phyloP scores from a whole-genome alignment of 1,284 basidiomycete species.

The Cutaneotrichosporon sp. region DNA sequence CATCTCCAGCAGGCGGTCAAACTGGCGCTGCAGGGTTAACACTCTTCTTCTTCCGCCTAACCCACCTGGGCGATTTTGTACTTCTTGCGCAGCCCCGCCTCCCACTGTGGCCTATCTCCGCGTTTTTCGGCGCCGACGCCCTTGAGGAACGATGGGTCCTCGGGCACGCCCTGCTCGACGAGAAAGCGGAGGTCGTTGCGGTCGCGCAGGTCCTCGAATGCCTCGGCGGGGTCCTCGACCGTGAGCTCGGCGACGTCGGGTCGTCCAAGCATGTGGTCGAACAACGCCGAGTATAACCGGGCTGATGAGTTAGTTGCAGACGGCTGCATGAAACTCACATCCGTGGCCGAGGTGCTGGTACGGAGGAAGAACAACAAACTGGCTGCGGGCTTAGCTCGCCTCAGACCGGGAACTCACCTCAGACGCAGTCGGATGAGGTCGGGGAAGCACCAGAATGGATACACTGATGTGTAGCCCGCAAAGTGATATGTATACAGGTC shows the following conservation, averaged over 20 bases:
- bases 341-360: slow-evolving; percentile 88
- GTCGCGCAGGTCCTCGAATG: slow-evolving; percentile 70
- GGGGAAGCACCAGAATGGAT: slow-evolving; percentile 89
- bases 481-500: slow-evolving; percentile 70
- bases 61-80: slow-evolving; percentile 83
- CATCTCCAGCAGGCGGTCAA: slow-evolving; percentile 88
- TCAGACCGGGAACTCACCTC: slow-evolving; percentile 54
- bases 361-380: slow-evolving; percentile 89
- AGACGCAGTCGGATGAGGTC: slow-evolving; percentile 76
- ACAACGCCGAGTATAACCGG: slow-evolving; percentile 80
- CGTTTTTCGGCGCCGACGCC: slow-evolving; percentile 32
- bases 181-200: slow-evolving; percentile 82
- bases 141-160: slow-evolving; percentile 33
- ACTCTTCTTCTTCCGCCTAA: no score
- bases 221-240: slow-evolving; percentile 92
- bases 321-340: slow-evolving; percentile 60
- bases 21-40: slow-evolving; percentile 66
- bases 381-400: slow-evolving; percentile 51
- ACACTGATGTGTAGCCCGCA: slow-evolving; percentile 82
- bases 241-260: slow-evolving; percentile 78
- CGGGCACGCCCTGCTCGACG: slow-evolving; percentile 30
- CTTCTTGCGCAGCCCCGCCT: slow-evolving; percentile 68
- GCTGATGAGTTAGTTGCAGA: slow-evolving; percentile 51
- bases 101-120: slow-evolving; percentile 55
- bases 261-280: slow-evolving; percentile 65